phyloP scores from a whole-genome alignment of 169 alveolate genomes.

The Toxoplasma gondii region DNA sequence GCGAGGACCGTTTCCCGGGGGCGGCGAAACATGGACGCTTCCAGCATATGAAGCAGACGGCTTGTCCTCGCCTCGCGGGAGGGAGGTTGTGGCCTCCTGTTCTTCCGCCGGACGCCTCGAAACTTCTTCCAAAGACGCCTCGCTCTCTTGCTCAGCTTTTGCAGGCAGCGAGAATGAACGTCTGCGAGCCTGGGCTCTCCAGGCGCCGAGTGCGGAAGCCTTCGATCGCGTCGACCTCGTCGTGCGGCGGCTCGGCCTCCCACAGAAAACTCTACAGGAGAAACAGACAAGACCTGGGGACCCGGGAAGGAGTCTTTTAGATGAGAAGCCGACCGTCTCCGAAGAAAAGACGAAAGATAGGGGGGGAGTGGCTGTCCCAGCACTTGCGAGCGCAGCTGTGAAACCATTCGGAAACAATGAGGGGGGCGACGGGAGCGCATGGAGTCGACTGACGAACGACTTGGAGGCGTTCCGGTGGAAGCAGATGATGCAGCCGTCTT shows the following conservation, averaged over 20 bases:
- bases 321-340: no score
- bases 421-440: neutral
- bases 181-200: slow-evolving; percentile 2
- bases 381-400: neutral
- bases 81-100: neutral
- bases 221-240: slow-evolving; percentile 23
- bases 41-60: no score
- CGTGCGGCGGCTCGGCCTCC: slow-evolving; percentile 31
- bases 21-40: no score
- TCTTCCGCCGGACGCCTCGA: neutral
- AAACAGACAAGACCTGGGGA: neutral
- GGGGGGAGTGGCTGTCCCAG: neutral
- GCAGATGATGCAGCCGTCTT: neutral
- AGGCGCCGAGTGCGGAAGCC: slow-evolving; percentile 12
- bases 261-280: neutral
- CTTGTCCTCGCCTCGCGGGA: no score
- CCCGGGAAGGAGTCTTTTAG: neutral
- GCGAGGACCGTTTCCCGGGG: neutral
- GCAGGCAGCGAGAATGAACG: neutral
- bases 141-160: neutral
- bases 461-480: neutral
- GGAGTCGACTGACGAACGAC: neutral
- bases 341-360: neutral
- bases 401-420: neutral
- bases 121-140: neutral